Conservation (phyloP, 2,329 filamentous ascomycete genomes). For the Trichophyton equinum region DNA sequence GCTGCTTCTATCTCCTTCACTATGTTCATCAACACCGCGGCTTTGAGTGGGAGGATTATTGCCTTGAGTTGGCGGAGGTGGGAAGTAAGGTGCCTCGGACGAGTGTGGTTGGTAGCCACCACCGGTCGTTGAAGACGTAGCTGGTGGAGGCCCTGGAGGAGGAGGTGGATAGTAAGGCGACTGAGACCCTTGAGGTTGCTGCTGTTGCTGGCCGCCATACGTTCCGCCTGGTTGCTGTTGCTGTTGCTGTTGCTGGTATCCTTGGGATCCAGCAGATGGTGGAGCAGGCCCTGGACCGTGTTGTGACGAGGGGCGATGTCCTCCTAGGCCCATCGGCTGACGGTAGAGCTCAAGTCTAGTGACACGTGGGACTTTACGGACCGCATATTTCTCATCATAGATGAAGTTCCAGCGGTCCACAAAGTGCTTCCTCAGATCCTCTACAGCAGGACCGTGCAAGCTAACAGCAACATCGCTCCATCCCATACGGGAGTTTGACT, state of each 20-base stretch:
- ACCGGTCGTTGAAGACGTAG: neutral
- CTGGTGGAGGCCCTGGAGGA: neutral
- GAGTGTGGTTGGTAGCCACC: slow-evolving; percentile 8
- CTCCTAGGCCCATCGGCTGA: slow-evolving; percentile 18
- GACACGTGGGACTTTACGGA: slow-evolving; percentile 42
- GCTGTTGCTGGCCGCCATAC: neutral
- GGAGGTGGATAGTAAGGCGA: neutral
- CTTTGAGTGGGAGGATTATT: slow-evolving; percentile 20
- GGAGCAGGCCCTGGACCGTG: neutral
- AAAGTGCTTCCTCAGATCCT: slow-evolving; percentile 93
- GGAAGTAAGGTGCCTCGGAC: slow-evolving; percentile 25
- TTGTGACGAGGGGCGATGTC: neutral
- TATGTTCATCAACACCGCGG: slow-evolving; percentile 24
- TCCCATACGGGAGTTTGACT: slow-evolving; percentile 87
- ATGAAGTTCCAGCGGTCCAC: slow-evolving; percentile 93
- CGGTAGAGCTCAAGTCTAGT: slow-evolving; percentile 25
- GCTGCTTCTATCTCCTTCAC: slow-evolving; percentile 22
- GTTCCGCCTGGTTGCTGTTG: neutral
- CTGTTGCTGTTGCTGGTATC: neutral
- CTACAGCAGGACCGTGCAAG: slow-evolving; percentile 74
- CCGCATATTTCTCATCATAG: slow-evolving; percentile 65
- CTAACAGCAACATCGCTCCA: slow-evolving; percentile 97
- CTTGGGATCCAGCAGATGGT: neutral
- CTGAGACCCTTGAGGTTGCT: slow-evolving; percentile 5
- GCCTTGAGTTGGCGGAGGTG: slow-evolving; percentile 31